Evolutionary conservation across 768 basidiomycete species (phyloP).

Genomic region (Hirschioporus abietinus): DNA sequence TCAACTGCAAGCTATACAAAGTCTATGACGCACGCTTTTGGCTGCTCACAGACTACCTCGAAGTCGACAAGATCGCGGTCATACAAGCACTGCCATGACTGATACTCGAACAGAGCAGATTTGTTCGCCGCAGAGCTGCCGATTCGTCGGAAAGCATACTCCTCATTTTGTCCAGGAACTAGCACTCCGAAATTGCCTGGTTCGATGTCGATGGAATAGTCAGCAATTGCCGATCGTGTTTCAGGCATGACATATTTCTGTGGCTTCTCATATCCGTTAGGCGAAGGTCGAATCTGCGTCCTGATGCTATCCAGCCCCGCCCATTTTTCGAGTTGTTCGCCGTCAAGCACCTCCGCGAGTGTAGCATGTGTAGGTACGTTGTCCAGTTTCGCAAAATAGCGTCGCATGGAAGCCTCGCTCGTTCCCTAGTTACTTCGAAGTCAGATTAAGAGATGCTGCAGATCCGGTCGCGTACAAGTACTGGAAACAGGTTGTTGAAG

Average conservation of each 20-base stretch:
- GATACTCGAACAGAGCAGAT: not conserved
- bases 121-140: not conserved
- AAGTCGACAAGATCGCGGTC: not conserved
- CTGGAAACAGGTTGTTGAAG: not conserved
- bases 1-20: not conserved
- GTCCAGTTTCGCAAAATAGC: not conserved
- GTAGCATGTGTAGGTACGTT: not conserved
- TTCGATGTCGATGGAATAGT: not conserved
- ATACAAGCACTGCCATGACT: not conserved
- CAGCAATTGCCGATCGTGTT: not conserved
- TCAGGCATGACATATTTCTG: not conserved
- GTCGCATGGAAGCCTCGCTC: not conserved
- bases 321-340: not conserved
- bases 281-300: not conserved
- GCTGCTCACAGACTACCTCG: not conserved
- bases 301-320: not conserved
- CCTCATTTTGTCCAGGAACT: not conserved
- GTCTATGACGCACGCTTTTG: not conserved
- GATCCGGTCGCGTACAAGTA: not conserved
- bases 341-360: not conserved
- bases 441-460: not conserved
- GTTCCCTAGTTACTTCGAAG: not conserved
- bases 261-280: not conserved
- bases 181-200: not conserved
- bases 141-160: not conserved